A percentile compares a stretch with the other conserved stretches of the same genome.
These are phyloP conservation scores for Paragyromitra xinjiangensis DNA, from an alignment of 495 filamentous ascomycete species.

Conservation along the genomic window DNA sequence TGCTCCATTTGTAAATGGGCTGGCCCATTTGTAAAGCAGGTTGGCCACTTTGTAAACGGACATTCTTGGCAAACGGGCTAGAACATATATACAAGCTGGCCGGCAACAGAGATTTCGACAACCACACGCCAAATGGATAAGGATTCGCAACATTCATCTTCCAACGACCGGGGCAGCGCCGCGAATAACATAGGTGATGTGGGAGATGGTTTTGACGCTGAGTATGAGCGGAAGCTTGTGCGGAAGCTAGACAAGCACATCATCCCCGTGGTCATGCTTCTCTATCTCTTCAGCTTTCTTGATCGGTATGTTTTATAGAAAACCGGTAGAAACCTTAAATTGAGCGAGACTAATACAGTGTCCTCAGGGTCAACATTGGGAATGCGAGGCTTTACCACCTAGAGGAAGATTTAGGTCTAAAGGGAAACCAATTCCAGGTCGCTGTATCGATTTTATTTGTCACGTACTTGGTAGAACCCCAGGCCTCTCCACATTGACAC, in stretches of 20 bases:
- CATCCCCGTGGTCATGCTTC: conserved; percentile 68
- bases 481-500: neutral
- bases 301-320: conserved; percentile 61
- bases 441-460: conserved; percentile 78
- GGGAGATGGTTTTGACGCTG: conserved; percentile 23
- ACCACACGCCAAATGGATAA: conserved; percentile 33
- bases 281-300: conserved; percentile 74
- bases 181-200: neutral
- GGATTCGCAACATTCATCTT: conserved; percentile 4
- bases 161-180: neutral
- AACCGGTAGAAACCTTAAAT: neutral
- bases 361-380: conserved; percentile 74
- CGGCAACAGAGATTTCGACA: neutral
- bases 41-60: too few species aligned
- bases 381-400: conserved; percentile 75
- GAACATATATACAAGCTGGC: neutral
- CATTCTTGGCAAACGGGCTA: too few species aligned
- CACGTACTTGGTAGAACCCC: conserved; percentile 67
- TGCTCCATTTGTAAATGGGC: too few species aligned
- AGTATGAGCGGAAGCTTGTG: conserved; percentile 50
- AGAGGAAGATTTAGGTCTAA: conserved; percentile 71
- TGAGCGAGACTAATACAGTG: conserved; percentile 12
- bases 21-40: too few species aligned
- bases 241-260: conserved; percentile 66
- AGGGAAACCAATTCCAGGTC: conserved; percentile 72